Evolutionary conservation across 306 rosid species (phyloP).

Genomic region (Prunus campanulata): DNA sequence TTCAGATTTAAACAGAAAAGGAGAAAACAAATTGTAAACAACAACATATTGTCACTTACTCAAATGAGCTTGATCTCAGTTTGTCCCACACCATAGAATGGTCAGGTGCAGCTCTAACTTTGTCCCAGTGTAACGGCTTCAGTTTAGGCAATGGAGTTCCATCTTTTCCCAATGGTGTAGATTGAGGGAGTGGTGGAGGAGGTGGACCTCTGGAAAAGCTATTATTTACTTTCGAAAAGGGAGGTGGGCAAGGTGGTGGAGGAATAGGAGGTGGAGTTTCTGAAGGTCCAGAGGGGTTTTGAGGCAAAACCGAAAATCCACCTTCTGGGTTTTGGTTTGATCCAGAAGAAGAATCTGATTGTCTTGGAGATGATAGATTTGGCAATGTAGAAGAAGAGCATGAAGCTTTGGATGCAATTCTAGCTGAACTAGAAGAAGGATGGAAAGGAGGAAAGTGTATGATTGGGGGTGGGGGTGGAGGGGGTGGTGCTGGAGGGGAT

Average conservation of each 20-base stretch:
- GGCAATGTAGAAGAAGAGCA: constrained; percentile 53
- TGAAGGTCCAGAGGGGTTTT: constrained; percentile 21
- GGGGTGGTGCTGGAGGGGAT: constrained; percentile 47
- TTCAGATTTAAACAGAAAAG: not conserved
- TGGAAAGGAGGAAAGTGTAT: constrained; percentile 37
- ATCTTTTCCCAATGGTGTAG: constrained; percentile 72
- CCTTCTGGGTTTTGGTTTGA: constrained; percentile 38
- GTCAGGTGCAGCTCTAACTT: constrained; percentile 92
- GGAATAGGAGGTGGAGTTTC: constrained; percentile 50
- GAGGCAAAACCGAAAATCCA: constrained; percentile 33
- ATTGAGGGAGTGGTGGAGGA: constrained; percentile 74
- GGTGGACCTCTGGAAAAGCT: constrained; percentile 55
- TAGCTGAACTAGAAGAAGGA: constrained; percentile 44
- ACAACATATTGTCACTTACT: constrained; percentile 52
- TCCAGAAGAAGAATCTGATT: constrained; percentile 41
- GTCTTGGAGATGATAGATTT: constrained; percentile 49
- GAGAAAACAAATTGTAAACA: not conserved
- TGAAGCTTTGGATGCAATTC: constrained; percentile 49
- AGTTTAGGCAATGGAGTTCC: constrained; percentile 76
- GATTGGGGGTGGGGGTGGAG: constrained; percentile 37
- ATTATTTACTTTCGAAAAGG: constrained; percentile 34
- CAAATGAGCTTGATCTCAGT: constrained; percentile 86
- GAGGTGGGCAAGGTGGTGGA: constrained; percentile 87
- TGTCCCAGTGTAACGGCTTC: constrained; percentile 99
- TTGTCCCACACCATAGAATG: constrained; percentile 97